phyloP scores from a whole-genome alignment of 2,329 filamentous ascomycete genomes.

The Cryphonectria radicalis region DNA sequence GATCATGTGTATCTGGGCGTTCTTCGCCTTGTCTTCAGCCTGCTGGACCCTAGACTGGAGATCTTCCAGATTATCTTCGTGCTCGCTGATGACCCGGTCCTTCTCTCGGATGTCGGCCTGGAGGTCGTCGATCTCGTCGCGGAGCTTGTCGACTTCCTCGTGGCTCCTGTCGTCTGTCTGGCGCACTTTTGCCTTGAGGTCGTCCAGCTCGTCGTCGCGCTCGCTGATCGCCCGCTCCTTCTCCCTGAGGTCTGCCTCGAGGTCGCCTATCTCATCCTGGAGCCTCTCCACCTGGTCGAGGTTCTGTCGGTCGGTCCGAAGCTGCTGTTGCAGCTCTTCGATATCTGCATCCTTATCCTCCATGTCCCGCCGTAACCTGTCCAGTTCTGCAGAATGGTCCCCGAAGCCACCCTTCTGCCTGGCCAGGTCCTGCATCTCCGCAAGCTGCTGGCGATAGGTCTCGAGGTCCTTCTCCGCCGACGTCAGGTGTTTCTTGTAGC shows the following conservation, averaged over 20 bases:
- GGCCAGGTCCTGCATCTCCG: constrained; percentile 80
- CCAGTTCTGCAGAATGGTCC: constrained; percentile 64
- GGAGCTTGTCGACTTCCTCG: constrained; percentile 44
- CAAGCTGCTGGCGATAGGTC: constrained; percentile 77
- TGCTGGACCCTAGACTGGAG: constrained; percentile 54
- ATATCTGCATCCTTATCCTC: constrained; percentile 64
- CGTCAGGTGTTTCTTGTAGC: constrained; percentile 82
- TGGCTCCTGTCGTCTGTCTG: constrained; percentile 50
- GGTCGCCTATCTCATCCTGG: constrained; percentile 73
- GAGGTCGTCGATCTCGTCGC: constrained; percentile 57
- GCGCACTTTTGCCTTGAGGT: constrained; percentile 59
- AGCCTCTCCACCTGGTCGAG: constrained; percentile 67
- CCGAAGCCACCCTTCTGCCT: constrained; percentile 77
- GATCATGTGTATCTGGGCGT: constrained; percentile 52
- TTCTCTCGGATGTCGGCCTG: constrained; percentile 62
- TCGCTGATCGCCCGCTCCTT: constrained; percentile 76
- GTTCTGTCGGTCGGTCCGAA: constrained; percentile 61
- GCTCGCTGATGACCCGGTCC: constrained; percentile 59
- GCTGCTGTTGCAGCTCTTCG: constrained; percentile 61
- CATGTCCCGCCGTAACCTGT: constrained; percentile 59
- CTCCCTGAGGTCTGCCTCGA: constrained; percentile 75
- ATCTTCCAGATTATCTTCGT: constrained; percentile 56
- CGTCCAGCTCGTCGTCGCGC: constrained; percentile 75
- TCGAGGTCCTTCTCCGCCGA: constrained; percentile 87
- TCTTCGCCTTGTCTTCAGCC: constrained; percentile 62